phyloP scores from a whole-genome alignment of 495 filamentous ascomycete genomes.

The Tuber brumale region DNA sequence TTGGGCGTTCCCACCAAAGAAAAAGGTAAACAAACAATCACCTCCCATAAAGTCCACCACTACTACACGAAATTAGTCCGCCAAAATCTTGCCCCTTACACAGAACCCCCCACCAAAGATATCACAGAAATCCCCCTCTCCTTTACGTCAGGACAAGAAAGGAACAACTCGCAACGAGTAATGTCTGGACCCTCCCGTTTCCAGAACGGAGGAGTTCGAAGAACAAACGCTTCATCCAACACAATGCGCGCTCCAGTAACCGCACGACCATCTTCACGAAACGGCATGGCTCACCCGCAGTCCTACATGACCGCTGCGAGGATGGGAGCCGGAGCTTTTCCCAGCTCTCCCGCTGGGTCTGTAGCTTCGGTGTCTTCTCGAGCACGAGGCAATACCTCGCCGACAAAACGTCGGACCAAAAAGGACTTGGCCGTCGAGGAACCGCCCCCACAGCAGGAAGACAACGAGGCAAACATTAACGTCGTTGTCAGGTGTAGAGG shows the following conservation, averaged over 20 bases:
- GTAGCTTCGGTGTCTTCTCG: constrained; percentile 47
- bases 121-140: not conserved
- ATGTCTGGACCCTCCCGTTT: constrained; percentile 36
- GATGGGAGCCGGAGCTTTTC: constrained; percentile 17
- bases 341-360: constrained; percentile 35
- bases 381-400: constrained; percentile 28
- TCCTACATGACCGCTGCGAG: constrained; percentile 29
- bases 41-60: not conserved
- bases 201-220: constrained; percentile 27
- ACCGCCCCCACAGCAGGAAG: constrained; percentile 46
- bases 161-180: constrained; percentile 5
- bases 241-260: constrained; percentile 21
- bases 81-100: not conserved
- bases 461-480: constrained; percentile 90
- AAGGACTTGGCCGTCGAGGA: constrained; percentile 25
- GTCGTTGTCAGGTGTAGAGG: constrained; percentile 93
- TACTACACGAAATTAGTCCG: not conserved
- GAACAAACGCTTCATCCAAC: constrained; percentile 19
- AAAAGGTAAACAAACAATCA: constrained; percentile 6
- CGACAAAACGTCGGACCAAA: constrained; percentile 24
- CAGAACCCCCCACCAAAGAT: not conserved
- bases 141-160: not conserved
- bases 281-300: constrained; percentile 27
- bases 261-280: constrained; percentile 22
- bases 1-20: not conserved